Base-by-base conservation (phyloP, 192 early-diverging fungal genomes). In the Pilaira anomala region DNA sequence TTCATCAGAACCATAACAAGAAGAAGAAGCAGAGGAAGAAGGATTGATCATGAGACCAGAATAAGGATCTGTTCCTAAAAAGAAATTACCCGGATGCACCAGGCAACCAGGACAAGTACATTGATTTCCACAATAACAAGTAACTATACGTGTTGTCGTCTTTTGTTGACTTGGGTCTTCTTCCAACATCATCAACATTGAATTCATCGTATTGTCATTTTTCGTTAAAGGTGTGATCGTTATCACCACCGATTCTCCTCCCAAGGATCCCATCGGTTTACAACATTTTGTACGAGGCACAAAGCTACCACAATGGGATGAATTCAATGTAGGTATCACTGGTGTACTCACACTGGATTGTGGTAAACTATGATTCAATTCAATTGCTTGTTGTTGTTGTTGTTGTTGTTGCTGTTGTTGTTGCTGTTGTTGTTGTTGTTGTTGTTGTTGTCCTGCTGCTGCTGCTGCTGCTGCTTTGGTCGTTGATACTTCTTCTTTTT, bases 21-120 rank as follows among this genome's bases (percentile, higher is more conserved):
- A 58, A 8, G 60, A 62, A 19, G 60, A 50, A 29, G 60, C 60
- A 21, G 60, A 62, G 7, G 60, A 62, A 18, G 30, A 36, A 22
- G 28, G 44, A 1, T 62, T 46, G 9, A 25, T 12, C 26, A 48
- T 30, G 25, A 62, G 26, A 14, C 66, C 58, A 18, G 58, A 49
- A 30, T 60, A 60, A 11, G 66, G 66, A 60, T 67, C 66, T 18
- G 24, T 44, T 2, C 48, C 40, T 36, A 59, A 54, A 50, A 22
- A 30, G 12, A 60, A 42, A 14, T 62, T 62, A 49, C 50, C 29
- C 1, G 66, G 39, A 29, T 67, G 66, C 39, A 67, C 66, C 36
- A 67, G 49, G 57, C 66, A 67, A 2, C 66, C 66, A 16, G 58
- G 45, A 24, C 66, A 67, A 6, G 28, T 44, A 52, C 66, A 67